These are phyloP conservation scores for Mycogone perniciosa DNA, from an alignment of 2,329 filamentous ascomycete genomes.

Conservation along the genomic window DNA sequence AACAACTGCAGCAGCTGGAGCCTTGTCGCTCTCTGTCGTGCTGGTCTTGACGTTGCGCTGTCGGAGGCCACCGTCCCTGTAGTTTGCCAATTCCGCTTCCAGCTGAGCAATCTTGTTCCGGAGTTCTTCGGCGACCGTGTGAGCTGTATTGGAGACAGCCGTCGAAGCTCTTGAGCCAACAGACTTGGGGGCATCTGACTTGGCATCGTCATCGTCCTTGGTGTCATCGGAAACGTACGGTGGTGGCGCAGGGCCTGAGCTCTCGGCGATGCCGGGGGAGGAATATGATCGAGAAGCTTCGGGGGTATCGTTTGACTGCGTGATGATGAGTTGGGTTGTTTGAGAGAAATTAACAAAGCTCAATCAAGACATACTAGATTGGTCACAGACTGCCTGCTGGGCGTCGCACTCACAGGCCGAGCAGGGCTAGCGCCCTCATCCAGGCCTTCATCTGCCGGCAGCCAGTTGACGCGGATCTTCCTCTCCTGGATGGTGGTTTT, in stretches of 20 bases:
- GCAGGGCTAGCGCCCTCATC: conserved; percentile 19
- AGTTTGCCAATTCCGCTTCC: conserved; percentile 62
- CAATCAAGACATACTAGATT: conserved; percentile 34
- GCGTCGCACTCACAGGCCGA: conserved; percentile 29
- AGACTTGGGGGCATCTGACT: conserved; percentile 23
- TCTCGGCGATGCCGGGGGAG: conserved; percentile 33
- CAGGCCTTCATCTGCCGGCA: conserved; percentile 52
- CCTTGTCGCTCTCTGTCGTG: conserved; percentile 45
- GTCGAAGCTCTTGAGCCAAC: conserved; percentile 36
- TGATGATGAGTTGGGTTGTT: too few relatives aligned
- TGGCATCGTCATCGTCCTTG: conserved; percentile 25
- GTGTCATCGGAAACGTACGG: conserved; percentile 30
- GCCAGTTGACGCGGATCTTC: conserved; percentile 90
- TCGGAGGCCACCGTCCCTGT: conserved; percentile 68
- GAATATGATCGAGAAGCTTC: conserved; percentile 39
- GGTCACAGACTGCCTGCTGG: conserved; percentile 32
- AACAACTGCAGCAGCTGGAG: conserved; percentile 37
- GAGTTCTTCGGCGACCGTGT: conserved; percentile 51
- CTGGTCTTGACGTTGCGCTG: conserved; percentile 64
- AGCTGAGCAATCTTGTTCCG: conserved; percentile 69
- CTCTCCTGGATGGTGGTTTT: conserved; percentile 80
- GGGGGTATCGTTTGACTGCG: conserved; percentile 36
- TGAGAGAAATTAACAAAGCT: background rate
- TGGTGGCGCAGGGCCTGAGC: conserved; percentile 27
- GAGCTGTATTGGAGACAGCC: conserved; percentile 39